phyloP scores from a whole-genome alignment of 805 yeast species.

The Kuraishia hungarica region DNA sequence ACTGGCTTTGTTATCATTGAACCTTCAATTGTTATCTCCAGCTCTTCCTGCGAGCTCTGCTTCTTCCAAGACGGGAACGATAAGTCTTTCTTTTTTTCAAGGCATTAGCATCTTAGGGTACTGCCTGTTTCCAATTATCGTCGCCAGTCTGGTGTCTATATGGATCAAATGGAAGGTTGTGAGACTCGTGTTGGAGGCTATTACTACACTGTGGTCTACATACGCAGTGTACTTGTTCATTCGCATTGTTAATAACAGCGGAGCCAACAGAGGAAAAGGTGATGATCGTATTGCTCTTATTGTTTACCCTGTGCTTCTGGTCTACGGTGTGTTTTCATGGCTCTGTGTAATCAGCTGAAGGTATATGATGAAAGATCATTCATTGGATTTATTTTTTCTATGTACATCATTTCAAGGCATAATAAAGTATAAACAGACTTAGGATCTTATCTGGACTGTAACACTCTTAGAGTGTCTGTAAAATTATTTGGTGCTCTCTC shows the following conservation, averaged over 20 bases:
- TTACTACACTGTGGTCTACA: constrained; percentile 42
- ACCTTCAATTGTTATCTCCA: constrained; percentile 48
- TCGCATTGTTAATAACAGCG: constrained; percentile 31
- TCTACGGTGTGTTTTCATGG: constrained; percentile 47
- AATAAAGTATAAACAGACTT: no score
- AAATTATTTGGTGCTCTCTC: background rate
- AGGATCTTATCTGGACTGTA: background rate
- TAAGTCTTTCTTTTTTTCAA: constrained; percentile 42
- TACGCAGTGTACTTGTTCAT: constrained; percentile 43
- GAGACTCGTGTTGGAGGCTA: constrained; percentile 29
- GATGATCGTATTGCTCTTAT: constrained; percentile 47
- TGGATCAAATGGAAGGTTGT: constrained; percentile 33
- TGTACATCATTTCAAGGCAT: background rate
- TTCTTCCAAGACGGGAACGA: constrained; percentile 20
- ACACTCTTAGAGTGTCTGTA: background rate
- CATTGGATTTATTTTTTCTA: no score
- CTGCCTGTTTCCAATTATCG: constrained; percentile 43
- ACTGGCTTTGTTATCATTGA: constrained; percentile 37
- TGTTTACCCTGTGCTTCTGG: constrained; percentile 43
- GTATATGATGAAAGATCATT: background rate
- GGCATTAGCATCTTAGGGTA: constrained; percentile 50
- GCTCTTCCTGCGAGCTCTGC: constrained; percentile 20
- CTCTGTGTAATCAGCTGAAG: constrained; percentile 38
- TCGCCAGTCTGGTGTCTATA: constrained; percentile 38
- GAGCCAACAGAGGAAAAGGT: constrained; percentile 32